These are phyloP conservation scores for Ilyonectria destructans DNA, from an alignment of 2,329 filamentous ascomycete genomes.

Conservation along the genomic window DNA sequence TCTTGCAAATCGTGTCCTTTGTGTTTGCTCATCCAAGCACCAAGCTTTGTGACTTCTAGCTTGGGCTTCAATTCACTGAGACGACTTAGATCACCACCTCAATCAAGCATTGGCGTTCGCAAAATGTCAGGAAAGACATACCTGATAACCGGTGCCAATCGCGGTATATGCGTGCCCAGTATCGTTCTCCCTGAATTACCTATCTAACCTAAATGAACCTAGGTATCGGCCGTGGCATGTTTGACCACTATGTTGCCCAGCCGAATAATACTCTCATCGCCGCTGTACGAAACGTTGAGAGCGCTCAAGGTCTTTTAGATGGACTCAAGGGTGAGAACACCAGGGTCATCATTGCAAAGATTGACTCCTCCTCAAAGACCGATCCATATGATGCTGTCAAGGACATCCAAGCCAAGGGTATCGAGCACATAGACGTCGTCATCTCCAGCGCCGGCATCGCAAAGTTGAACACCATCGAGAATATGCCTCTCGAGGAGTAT, in stretches of 20 bases:
- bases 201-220: not conserved
- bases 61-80: no score
- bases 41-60: no score
- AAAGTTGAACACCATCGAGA: not conserved
- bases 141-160: not conserved
- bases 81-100: not conserved
- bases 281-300: not conserved
- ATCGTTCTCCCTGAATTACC: not conserved
- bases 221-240: constrained; percentile 2
- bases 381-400: not conserved
- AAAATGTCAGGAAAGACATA: not conserved
- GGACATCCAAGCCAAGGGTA: not conserved
- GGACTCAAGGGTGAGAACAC: not conserved
- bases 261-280: not conserved
- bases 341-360: not conserved
- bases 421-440: not conserved
- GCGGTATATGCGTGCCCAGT: not conserved
- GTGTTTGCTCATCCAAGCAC: no score
- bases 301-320: not conserved
- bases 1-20: no score
- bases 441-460: not conserved
- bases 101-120: not conserved
- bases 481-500: constrained; percentile 1
- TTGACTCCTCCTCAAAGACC: not conserved
- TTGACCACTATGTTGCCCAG: not conserved